Base-by-base conservation (phyloP, 345 rosid genomes). In the Syzygium aromaticum region DNA sequence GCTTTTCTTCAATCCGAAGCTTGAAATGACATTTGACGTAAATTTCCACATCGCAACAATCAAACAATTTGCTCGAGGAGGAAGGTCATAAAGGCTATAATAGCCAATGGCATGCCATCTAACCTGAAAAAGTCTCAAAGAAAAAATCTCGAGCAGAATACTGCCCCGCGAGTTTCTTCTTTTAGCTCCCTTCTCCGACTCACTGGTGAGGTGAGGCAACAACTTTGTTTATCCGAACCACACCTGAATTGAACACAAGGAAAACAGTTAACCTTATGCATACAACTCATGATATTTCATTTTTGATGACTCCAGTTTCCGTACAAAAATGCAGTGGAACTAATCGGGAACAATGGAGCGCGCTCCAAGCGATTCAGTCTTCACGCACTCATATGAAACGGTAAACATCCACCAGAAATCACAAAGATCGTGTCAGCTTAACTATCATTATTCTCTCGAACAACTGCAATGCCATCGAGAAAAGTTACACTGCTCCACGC, bases 1-100 rank as follows among this genome's bases (percentile, higher is more conserved):
- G 86, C 63, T 89, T 33, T 89, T 86, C 84, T 86, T 89, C 90
- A 84, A 77, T 86, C 88, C 84, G 5, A 89, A 84, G 86, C 86
- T 86, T 30, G 90, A 38, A 54, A 89, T 86, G 80, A 86, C 90
- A 84, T 89, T 86, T 23, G 88, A 89, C 12, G 90, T 84, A 54
- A 89, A 84, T 53, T 86, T 89, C 90, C 90, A 89, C 90, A 89
- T 89, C 2, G 52, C 86, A 56, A 54, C 82, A 43, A 73, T 6
- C 17, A 25, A 17, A 84, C 17, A 27, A 28, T 12, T 84, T 21
- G 54, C 57, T 77, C 23, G 3, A 54, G 54, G 52, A 25, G 38
- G 27, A 51, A 86, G 63, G 52, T 77, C 40, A 28, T 52, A 86
- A n/a, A 52, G 23, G 84, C 78, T 80, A 49, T 43, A 84, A 52